Evolutionary conservation across 331 rosid species (phyloP), one percentile per base, ranked within the genome.

Genomic region (Cydonia oblonga): DNA sequence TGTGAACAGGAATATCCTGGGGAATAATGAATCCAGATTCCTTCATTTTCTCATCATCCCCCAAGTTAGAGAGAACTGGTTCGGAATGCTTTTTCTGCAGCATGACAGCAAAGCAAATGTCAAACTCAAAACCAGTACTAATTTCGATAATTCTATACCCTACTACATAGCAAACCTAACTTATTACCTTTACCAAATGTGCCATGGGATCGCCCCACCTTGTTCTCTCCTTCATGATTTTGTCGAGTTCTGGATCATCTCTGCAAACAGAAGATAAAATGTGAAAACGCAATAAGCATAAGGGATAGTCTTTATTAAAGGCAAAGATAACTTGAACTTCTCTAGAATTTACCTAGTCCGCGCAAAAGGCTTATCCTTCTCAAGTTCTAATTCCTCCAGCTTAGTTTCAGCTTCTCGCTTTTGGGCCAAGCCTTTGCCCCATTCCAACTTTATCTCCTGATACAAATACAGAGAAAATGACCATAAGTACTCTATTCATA

Each of bases 171-270:
- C 12, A 22, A 40, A 52, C 59, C 66, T 15, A 30, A 56, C 18
- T 20, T 56, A 61, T 84, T 93, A 85, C 97, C 96, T 93, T 89
- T 12, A 93, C 98, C 79, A 93, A 79, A 76, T 91, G 90, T 12
- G 96, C 96, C 98, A 93, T 91, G 26, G 96, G 98, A 82, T 93
- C 98, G 23, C 96, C 98, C 97, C 97, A 91, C 77, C 98, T 77
- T 63, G 87, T 10, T 73, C 85, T 81, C 9, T 89, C 97, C 78
- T 85, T 93, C 84, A 91, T 7, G 72, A 86, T 75, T 25, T 77
- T 78, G 80, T 93, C 97, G 14, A 91, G 95, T 56, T 93, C 96
- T 1, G 96, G 89, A 84, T 93, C 96, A 77, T 93, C 96, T 74
- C 98, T 93, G 82, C 79, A 77, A 59, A 60, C n/a, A 80, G 35